A percentile compares a stretch with the other conserved stretches of the same genome.
phyloP scores from a whole-genome alignment of 2,329 filamentous ascomycete species.

The Lachnellula suecica region DNA sequence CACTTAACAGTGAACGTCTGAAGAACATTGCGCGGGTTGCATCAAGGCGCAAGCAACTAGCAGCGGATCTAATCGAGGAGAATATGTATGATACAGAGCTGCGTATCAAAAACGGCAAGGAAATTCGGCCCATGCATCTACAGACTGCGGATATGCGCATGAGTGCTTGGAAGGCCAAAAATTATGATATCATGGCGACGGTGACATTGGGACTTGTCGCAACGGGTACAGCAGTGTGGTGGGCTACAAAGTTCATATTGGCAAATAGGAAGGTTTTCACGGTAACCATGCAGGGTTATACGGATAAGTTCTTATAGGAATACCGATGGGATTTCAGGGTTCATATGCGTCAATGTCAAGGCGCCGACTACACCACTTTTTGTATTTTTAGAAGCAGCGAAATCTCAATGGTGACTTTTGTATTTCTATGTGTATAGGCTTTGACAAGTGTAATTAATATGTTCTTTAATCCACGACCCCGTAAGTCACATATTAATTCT shows the following conservation, averaged over 20 bases:
- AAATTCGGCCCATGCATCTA: conserved; percentile 1
- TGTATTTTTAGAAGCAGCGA: too few species aligned
- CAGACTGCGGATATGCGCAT: conserved; percentile 7
- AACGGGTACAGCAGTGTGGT: not conserved
- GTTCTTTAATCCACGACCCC: too few species aligned
- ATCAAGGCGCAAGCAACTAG: not conserved
- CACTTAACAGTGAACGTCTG: not conserved
- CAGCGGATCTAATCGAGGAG: conserved; percentile 3
- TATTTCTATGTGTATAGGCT: too few species aligned
- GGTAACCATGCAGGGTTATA: not conserved
- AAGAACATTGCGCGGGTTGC: not conserved
- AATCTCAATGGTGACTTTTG: too few species aligned
- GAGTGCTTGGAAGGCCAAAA: not conserved
- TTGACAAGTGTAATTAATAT: too few species aligned
- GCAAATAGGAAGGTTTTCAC: not conserved
- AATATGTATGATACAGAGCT: conserved; percentile 2
- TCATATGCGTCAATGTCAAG: too few species aligned
- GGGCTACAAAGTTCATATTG: not conserved
- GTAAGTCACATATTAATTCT: too few species aligned
- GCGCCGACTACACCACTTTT: too few species aligned
- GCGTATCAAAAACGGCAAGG: not conserved
- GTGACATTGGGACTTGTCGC: not conserved
- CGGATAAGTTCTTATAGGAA: not conserved
- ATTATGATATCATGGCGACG: conserved; percentile 1
- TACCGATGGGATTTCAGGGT: too few species aligned